Base-by-base conservation (phyloP, 2,329 filamentous ascomycete species). In the Talaromyces sp. region DNA sequence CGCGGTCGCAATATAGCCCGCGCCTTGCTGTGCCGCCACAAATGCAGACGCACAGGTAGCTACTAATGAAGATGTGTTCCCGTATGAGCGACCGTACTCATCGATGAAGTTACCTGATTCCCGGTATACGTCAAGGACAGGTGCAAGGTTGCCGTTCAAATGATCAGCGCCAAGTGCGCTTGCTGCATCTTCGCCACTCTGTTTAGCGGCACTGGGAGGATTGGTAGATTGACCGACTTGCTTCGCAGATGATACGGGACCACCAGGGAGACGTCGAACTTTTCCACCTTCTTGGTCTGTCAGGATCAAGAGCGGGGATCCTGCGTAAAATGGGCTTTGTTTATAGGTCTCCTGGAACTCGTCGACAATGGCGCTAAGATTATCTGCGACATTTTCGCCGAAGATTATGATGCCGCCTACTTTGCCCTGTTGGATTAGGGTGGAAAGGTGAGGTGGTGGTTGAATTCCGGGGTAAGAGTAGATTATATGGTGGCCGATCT, bases 261-360 rank as follows among this genome's bases (percentile, higher is more conserved):
- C 65, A 6, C 67, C 65, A 4, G 63, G 55, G 0, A 70, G 42
- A 7, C 65, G 63, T 33, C 55, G 55, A 3, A 70, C 59, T n/a
- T 65, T 9, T 9, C 66, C 67, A 6, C 69, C 69, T 48, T 71
- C 68, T 41, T 71, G 69, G 50, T 71, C 67, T 3, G 65, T 70
- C 63, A 69, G 63, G 45, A 70, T 66, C 4, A 67, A 49, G 1
- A 70, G 54, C 1, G 68, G 66, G 11, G 49, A 50, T 7, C 64
- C 66, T 5, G 46, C 16, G 36, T 68, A 63, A 4, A 51, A 55
- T 0, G 54, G 46, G 24, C 60, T 62, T 8, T 60, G 37, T 7
- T 54, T 53, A 22, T 66, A 70, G 5, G 61, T 48, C 17, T 52
- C 40, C 47, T 70, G 68, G 35, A 68, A 57, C 22, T 48, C 45